Evolutionary conservation across 208 protist genomes (phyloP), one percentile per base, ranked within the genome.

Genomic region (Naegleria lovaniensis): DNA sequence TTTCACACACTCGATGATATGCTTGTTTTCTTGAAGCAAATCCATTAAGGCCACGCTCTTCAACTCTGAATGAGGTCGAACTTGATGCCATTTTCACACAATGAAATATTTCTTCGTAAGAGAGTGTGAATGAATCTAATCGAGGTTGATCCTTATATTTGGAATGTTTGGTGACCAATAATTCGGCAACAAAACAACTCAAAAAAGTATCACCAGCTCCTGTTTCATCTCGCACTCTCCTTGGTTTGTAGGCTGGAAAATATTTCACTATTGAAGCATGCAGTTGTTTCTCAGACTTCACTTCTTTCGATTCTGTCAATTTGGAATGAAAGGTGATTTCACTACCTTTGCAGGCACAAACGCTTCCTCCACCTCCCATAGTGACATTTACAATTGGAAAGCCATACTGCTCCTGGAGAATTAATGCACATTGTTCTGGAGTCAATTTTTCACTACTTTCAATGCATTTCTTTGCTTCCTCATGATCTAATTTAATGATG

Each of bases 131-230:
- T n/a, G n/a, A n/a, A n/a, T n/a, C n/a, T 29, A 75, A 25, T n/a
- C 5, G 15, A 25, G 5, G 5, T 9, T 5, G 3, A n/a, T 9
- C n/a, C 5, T n/a, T 9, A 29, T 5, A 5, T n/a, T 5, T 75
- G 15, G 22, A 75, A 75, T 75, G 15, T 25, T 25, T 75, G n/a
- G n/a, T n/a, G 2, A n/a, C 6, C 5, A 85, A 19, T 85, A 85
- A 85, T 19, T 85, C 79, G 13, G 79, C 39, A 43, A 85, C n/a
- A 38, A 43, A 43, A 43, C 13, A 33, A 41, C 33, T 43, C 3
- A 40, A 3, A 85, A 85, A 85, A 43, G 79, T 85, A 43, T 85
- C 79, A 15, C 79, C 79, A 85, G 36, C 39, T 43, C 79, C 79
- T 5, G 79, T 85, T 85, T 85, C 79, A 40, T 85, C 79, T 19